phyloP scores from a whole-genome alignment of 1,284 basidiomycete genomes.

The Xerocomus cyaneibrunnescens region DNA sequence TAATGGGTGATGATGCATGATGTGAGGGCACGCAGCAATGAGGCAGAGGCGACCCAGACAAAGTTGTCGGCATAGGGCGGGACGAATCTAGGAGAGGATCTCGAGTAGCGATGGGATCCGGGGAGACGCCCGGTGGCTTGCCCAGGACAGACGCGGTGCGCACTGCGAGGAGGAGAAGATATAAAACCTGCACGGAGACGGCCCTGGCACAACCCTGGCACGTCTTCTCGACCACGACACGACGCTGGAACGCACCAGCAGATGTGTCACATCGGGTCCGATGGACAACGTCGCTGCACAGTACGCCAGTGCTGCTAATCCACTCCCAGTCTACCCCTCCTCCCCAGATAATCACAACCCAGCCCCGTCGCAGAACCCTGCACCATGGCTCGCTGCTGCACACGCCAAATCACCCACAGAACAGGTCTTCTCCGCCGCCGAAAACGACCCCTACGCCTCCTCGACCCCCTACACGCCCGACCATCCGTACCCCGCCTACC shows the following conservation, averaged over 20 bases:
- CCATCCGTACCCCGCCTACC: conserved; percentile 33
- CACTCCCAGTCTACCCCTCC: conserved; percentile 38
- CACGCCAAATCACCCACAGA: conserved; percentile 27
- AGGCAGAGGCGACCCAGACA: conserved; percentile 23
- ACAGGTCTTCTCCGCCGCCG: conserved; percentile 35
- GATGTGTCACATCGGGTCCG: conserved; percentile 38
- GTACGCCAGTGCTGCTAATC: conserved; percentile 26
- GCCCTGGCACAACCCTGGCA: conserved; percentile 31
- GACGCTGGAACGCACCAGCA: conserved; percentile 27
- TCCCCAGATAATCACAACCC: conserved; percentile 31
- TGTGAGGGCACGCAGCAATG: conserved; percentile 26
- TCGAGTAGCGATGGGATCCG: conserved; percentile 2
- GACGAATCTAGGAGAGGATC: conserved; percentile 26
- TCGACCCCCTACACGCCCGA: conserved; percentile 36
- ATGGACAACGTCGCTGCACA: conserved; percentile 40
- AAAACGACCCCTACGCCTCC: conserved; percentile 40
- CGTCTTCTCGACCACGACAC: conserved; percentile 33
- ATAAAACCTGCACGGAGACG: conserved; percentile 32
- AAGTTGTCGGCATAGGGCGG: conserved; percentile 28
- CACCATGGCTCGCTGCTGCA: conserved; percentile 25
- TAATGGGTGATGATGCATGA: conserved; percentile 17
- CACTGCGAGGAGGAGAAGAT: conserved; percentile 22
- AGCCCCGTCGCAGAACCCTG: conserved; percentile 6
- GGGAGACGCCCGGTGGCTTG: conserved; percentile 22
- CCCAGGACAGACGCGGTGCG: conserved; percentile 5